A percentile compares a stretch with the other conserved stretches of the same genome.
Evolutionary conservation across 202 grass and related monocot genomes (phyloP).

Genomic region (Digitaria exilis): DNA sequence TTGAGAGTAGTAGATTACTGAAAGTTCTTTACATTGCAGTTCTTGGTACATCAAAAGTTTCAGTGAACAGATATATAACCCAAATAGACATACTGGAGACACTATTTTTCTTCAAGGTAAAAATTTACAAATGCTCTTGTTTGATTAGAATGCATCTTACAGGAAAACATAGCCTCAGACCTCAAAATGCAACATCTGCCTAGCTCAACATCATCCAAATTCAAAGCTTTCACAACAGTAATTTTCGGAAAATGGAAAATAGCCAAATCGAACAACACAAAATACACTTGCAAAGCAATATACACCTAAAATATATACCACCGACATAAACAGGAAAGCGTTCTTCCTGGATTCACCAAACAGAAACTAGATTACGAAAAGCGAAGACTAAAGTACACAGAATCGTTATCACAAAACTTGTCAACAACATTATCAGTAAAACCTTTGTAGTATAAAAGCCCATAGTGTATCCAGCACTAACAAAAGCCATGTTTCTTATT

Average conservation of each 20-base stretch:
- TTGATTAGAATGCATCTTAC: conserved; percentile 55
- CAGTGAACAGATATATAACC: neutral
- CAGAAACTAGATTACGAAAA: conserved; percentile 15
- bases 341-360: neutral
- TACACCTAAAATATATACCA: conserved; percentile 19
- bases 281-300: neutral
- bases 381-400: neutral
- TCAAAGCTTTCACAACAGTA: conserved; percentile 56
- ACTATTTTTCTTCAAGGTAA: neutral
- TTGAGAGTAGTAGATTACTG: neutral
- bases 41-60: neutral
- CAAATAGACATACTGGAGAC: neutral
- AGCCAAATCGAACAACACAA: conserved; percentile 16
- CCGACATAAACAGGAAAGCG: neutral
- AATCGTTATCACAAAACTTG: conserved; percentile 4
- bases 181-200: conserved; percentile 48
- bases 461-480: too few relatives aligned
- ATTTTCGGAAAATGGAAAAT: conserved; percentile 44
- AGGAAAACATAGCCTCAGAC: conserved; percentile 46
- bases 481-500: neutral
- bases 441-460: conserved; percentile 3
- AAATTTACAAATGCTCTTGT: conserved; percentile 18
- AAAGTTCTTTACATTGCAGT: neutral
- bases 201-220: conserved; percentile 43
- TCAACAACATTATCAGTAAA: conserved; percentile 9